Conservation (phyloP, 1,139 yeast genomes). For the Hyphopichia burtonii region DNA sequence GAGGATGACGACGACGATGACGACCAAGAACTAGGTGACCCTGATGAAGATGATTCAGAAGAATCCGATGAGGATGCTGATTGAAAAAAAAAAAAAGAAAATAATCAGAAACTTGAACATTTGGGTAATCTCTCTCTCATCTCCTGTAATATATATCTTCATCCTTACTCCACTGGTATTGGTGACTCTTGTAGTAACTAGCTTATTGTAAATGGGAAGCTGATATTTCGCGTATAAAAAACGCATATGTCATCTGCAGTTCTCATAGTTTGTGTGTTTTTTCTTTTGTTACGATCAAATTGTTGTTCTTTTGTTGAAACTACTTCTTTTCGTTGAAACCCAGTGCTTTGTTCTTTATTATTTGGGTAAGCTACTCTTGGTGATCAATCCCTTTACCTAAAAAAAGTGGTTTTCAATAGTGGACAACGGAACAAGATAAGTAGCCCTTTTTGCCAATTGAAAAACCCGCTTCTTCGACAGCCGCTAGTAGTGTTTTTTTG, state of each 20-base stretch:
- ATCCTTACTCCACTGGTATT: too few species aligned
- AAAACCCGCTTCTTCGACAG: too few species aligned
- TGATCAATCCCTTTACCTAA: not conserved
- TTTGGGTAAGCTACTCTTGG: not conserved
- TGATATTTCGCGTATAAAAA: not conserved
- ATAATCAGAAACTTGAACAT: too few species aligned
- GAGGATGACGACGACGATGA: slow-evolving; percentile 10
- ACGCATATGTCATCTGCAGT: not conserved
- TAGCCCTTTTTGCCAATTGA: too few species aligned
- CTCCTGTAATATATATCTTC: not conserved
- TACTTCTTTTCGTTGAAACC: not conserved
- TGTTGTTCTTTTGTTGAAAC: not conserved
- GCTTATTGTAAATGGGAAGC: too few species aligned
- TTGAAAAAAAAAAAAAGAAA: too few species aligned
- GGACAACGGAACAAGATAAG: not conserved
- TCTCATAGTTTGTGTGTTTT: not conserved
- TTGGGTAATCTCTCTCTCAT: too few species aligned
- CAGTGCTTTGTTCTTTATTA: not conserved
- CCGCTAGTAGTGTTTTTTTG: not conserved
- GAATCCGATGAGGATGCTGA: slow-evolving; percentile 5
- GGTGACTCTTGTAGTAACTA: too few species aligned
- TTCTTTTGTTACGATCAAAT: not conserved
- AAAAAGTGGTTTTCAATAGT: not conserved
- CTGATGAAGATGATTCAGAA: slow-evolving; percentile 8
- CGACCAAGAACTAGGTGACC: not conserved